phyloP scores from a whole-genome alignment of 2,329 filamentous ascomycete genomes.

The Anthostomella pinea region DNA sequence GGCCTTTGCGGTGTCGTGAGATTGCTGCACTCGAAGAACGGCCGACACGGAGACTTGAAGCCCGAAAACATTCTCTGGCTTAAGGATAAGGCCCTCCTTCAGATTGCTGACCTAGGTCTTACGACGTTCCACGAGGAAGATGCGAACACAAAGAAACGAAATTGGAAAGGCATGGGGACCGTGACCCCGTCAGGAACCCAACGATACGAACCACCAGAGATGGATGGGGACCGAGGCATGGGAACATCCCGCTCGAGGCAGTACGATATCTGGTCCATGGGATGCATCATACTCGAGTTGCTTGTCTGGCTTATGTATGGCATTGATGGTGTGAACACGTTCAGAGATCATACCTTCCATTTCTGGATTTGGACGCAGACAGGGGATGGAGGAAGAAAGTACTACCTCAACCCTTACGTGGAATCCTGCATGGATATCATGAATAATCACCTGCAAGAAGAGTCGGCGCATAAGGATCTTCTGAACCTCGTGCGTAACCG shows the following conservation, averaged over 20 bases:
- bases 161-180: background rate
- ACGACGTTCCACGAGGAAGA: slow-evolving; percentile 4
- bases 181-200: slow-evolving; percentile 2
- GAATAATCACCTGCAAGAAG: background rate
- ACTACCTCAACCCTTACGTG: slow-evolving; percentile 3
- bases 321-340: background rate
- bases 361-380: no score
- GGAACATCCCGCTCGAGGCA: background rate
- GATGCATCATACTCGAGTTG: slow-evolving; percentile 8
- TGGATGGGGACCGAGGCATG: background rate
- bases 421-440: slow-evolving; percentile 1
- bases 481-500: slow-evolving; percentile 1
- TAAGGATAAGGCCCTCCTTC: background rate
- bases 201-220: slow-evolving; percentile 9
- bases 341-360: background rate
- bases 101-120: slow-evolving; percentile 7
- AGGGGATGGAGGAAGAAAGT: background rate
- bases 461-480: background rate
- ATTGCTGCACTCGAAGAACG: slow-evolving; percentile 3
- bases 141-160: slow-evolving; percentile 1
- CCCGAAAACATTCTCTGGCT: slow-evolving; percentile 6
- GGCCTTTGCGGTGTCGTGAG: slow-evolving; percentile 1
- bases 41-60: slow-evolving; percentile 5
- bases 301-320: slow-evolving; percentile 7
- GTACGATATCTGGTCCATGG: slow-evolving; percentile 15